These are phyloP conservation scores for Oidiodendron maius DNA, from an alignment of 495 filamentous ascomycete species.

Conservation along the genomic window DNA sequence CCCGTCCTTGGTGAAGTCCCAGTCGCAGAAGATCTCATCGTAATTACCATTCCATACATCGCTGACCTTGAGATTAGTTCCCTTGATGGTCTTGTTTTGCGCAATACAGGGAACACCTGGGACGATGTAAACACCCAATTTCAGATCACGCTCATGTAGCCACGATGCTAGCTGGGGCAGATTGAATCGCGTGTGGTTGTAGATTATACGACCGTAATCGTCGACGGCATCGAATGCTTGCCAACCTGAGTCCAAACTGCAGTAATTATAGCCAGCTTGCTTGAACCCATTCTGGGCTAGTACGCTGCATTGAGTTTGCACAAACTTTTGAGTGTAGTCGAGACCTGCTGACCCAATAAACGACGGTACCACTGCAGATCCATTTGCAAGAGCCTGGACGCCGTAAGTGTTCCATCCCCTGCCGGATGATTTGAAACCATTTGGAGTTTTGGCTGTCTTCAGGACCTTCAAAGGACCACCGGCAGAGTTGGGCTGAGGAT, in stretches of 20 bases:
- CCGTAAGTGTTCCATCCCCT: conserved; percentile 23
- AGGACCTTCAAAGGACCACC: conserved; percentile 11
- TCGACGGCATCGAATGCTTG: conserved; percentile 19
- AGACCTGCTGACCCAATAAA: conserved; percentile 11
- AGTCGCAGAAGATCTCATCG: conserved; percentile 9
- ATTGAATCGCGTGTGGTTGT: conserved; percentile 20
- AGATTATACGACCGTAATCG: conserved; percentile 26
- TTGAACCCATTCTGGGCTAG: conserved; percentile 14
- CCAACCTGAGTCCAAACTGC: conserved; percentile 28
- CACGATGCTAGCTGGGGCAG: conserved; percentile 18
- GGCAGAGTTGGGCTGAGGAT: conserved; percentile 7
- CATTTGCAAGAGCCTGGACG: conserved; percentile 14
- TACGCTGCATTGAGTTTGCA: conserved; percentile 17
- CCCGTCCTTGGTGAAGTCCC: conserved; percentile 18
- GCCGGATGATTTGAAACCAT: conserved; percentile 16
- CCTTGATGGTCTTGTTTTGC: conserved; percentile 20
- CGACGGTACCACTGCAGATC: conserved; percentile 8
- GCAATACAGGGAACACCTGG: conserved; percentile 23
- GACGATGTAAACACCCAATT: conserved; percentile 26
- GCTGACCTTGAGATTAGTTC: conserved; percentile 25
- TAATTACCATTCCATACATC: conserved; percentile 20
- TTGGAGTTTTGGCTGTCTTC: conserved; percentile 12
- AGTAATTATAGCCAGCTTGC: conserved; percentile 19
- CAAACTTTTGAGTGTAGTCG: conserved; percentile 18
- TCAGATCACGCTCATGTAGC: conserved; percentile 22